These are phyloP conservation scores for Penicillium coprophilum DNA, from an alignment of 495 filamentous ascomycete species.

Conservation along the genomic window DNA sequence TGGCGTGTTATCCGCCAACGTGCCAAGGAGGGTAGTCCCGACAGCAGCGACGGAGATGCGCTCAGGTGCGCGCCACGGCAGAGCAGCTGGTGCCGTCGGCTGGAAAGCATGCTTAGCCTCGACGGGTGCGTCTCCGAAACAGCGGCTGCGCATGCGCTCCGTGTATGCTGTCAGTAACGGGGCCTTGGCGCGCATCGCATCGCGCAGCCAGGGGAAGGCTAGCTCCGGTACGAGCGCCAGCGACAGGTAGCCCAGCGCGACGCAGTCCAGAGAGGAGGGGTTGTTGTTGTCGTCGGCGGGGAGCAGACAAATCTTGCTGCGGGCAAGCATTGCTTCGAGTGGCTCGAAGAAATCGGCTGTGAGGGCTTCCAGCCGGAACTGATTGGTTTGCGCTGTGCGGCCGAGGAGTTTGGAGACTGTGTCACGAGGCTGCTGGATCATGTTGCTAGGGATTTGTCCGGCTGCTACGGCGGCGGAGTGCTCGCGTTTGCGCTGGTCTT, in stretches of 20 bases:
- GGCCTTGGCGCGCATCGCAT: constrained; percentile 59
- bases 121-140: constrained; percentile 36
- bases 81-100: constrained; percentile 16
- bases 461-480: constrained; percentile 44
- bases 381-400: constrained; percentile 38
- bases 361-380: constrained; percentile 70
- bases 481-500: constrained; percentile 45
- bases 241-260: constrained; percentile 74
- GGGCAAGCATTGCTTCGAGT: constrained; percentile 59
- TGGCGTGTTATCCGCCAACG: constrained; percentile 43
- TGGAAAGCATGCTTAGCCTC: constrained; percentile 32
- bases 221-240: constrained; percentile 69
- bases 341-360: constrained; percentile 68
- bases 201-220: constrained; percentile 68
- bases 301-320: constrained; percentile 54
- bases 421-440: constrained; percentile 41
- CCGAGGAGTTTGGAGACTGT: constrained; percentile 44
- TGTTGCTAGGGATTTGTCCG: constrained; percentile 43
- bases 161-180: constrained; percentile 55
- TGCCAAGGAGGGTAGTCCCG: constrained; percentile 38
- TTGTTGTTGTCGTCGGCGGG: constrained; percentile 29
- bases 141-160: constrained; percentile 40
- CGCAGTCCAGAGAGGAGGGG: constrained; percentile 70
- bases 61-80: constrained; percentile 42
- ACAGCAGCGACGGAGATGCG: constrained; percentile 36